A percentile compares a stretch with the other conserved stretches of the same genome.
These are phyloP conservation scores for Penicillium cinerascens DNA, from an alignment of 495 filamentous ascomycete genomes.

Conservation along the genomic window DNA sequence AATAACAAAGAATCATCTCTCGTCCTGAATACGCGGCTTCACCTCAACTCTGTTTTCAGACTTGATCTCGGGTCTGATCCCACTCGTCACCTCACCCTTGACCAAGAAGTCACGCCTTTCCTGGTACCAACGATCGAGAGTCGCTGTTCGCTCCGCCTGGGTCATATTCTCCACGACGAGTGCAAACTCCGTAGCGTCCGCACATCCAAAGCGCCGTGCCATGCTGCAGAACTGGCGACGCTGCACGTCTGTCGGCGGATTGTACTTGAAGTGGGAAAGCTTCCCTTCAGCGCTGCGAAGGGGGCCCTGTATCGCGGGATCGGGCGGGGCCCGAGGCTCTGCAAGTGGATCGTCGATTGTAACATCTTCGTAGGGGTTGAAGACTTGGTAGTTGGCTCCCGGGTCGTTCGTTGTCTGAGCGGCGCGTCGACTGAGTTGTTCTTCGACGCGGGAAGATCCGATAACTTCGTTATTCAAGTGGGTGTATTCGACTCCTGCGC, in stretches of 20 bases:
- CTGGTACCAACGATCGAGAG: constrained; percentile 78
- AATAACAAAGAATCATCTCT: not conserved
- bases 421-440: constrained; percentile 70
- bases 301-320: not conserved
- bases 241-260: constrained; percentile 71
- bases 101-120: constrained; percentile 43
- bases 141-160: constrained; percentile 74
- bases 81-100: constrained; percentile 3
- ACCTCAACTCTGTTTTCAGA: not conserved
- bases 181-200: constrained; percentile 79
- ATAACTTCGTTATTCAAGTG: constrained; percentile 97
- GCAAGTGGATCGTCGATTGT: not conserved
- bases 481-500: constrained; percentile 89
- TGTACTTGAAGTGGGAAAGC: constrained; percentile 60
- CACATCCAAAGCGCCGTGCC: constrained; percentile 75
- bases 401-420: constrained; percentile 54
- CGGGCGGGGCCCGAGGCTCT: not conserved
- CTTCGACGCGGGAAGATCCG: constrained; percentile 81
- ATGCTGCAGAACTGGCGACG: constrained; percentile 87
- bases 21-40: not conserved
- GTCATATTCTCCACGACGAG: constrained; percentile 92
- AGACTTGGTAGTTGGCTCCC: constrained; percentile 48
- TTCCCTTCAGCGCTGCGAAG: constrained; percentile 18
- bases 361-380: constrained; percentile 35
- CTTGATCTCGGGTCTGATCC: constrained; percentile 2